A percentile compares a stretch with the other conserved stretches of the same genome.
phyloP scores from a whole-genome alignment of 345 rosid species.

The Hibiscus trionum region DNA sequence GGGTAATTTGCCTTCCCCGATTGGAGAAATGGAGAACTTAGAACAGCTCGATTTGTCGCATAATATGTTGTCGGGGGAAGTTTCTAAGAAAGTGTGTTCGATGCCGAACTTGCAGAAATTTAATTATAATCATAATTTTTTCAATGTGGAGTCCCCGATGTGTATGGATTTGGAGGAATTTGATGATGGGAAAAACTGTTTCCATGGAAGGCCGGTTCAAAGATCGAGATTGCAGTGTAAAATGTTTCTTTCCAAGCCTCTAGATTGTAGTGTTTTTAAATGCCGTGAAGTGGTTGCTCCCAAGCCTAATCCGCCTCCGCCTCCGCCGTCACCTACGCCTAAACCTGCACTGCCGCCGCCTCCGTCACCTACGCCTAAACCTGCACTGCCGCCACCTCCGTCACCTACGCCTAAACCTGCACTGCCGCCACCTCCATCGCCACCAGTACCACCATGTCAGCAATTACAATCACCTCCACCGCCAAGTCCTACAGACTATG shows the following conservation, averaged over 20 bases:
- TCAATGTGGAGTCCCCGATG: slow-evolving; percentile 36
- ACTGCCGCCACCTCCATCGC: slow-evolving; percentile 15
- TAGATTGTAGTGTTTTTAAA: slow-evolving; percentile 40
- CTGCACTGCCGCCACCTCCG: slow-evolving; percentile 5
- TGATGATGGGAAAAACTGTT: slow-evolving; percentile 51
- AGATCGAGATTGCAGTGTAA: slow-evolving; percentile 59
- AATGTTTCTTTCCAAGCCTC: slow-evolving; percentile 38
- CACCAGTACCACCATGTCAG: too few species aligned
- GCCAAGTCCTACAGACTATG: slow-evolving; percentile 14
- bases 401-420: slow-evolving; percentile 13
- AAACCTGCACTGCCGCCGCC: not conserved
- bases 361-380: slow-evolving; percentile 13
- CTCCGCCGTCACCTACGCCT: not conserved
- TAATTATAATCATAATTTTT: slow-evolving; percentile 47
- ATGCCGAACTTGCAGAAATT: slow-evolving; percentile 53
- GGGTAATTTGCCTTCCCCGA: slow-evolving; percentile 45
- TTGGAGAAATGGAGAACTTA: slow-evolving; percentile 45
- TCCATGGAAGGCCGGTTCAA: slow-evolving; percentile 34
- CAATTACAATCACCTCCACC: slow-evolving; percentile 16
- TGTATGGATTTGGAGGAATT: slow-evolving; percentile 33
- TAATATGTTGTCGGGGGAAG: slow-evolving; percentile 53
- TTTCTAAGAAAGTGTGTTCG: slow-evolving; percentile 43
- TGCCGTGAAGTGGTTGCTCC: slow-evolving; percentile 28
- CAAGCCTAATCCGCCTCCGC: slow-evolving; percentile 11
- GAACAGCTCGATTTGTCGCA: slow-evolving; percentile 49